Base-by-base conservation (phyloP, 2,329 filamentous ascomycete species). In the Tolypocladium amazonense region DNA sequence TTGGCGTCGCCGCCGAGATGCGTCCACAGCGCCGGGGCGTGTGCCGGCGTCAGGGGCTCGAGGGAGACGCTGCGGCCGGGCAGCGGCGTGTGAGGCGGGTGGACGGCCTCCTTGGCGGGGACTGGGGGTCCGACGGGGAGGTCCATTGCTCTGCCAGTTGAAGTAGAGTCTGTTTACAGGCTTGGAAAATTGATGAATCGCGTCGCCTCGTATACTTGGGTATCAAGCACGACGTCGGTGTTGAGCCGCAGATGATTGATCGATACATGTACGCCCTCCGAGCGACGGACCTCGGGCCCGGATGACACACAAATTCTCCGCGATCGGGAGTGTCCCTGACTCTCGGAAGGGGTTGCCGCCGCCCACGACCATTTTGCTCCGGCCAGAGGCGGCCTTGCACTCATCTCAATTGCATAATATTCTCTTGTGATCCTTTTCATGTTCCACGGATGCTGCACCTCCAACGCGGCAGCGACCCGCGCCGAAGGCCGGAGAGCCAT, bases 1-100 rank as follows among this genome's bases (percentile, higher is more conserved):
- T 75, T 74, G 12, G 68, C 65, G 0, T 64, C 60, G 4, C 72
- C 67, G 1, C 71, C 72, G 3, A 76, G 66, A 52, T 75, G 67
- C 41, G 65, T 65, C 65, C 66, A 75, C 5, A 70, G 65, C 2
- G 65, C 56, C 4, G 65, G 43, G 0, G 70, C 67, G 30, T 76
- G 72, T 18, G 62, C 61, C 0, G 62, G 55, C 1, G 62, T 39
- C 0, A 75, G 59, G 0, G 69, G 71, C 3, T 71, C 64, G 14
- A 75, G 64, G 0, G 70, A 66, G 1, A 70, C 72, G 58, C 70
- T 70, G 1, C 59, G 63, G 8, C 73, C 73, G 27, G 66, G 59
- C 2, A 75, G 64, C 15, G 67, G 23, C 9, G 53, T 59, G 50
- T 56, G 58, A 52, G 61, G 58, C 39, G 62, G 62, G 20, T 47